A percentile compares a stretch with the other conserved stretches of the same genome.
Conservation (phyloP, 1,139 yeast species). For the Ashbya aceris region DNA sequence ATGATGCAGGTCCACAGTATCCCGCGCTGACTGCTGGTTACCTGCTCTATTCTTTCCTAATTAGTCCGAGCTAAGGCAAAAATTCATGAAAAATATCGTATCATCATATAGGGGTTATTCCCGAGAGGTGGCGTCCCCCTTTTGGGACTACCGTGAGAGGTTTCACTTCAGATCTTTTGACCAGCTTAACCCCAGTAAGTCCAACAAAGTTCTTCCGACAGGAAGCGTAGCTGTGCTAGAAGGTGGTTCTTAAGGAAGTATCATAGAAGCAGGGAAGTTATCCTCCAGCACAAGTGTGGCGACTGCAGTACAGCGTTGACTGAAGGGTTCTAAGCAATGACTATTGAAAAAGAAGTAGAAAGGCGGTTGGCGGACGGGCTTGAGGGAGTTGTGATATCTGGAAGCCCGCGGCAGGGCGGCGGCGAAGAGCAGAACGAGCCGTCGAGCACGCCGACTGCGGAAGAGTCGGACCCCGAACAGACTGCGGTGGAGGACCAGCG, state of each 20-base stretch:
- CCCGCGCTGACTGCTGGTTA: too few species aligned
- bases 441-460: neutral
- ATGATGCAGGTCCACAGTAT: too few species aligned
- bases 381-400: neutral
- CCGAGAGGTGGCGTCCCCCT: conserved; percentile 1
- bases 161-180: conserved; percentile 2
- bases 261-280: too few species aligned
- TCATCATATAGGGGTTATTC: neutral
- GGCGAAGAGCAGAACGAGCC: neutral
- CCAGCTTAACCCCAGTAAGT: neutral
- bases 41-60: neutral
- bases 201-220: too few species aligned
- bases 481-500: neutral
- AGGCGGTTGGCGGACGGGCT: neutral
- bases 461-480: neutral
- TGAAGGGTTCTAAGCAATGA: neutral
- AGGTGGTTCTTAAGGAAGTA: too few species aligned
- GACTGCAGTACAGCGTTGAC: too few species aligned
- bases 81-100: neutral
- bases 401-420: neutral
- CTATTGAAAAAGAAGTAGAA: conserved; percentile 1
- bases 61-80: neutral
- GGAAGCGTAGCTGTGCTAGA: too few species aligned
- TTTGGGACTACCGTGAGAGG: neutral
- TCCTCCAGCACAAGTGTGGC: too few species aligned